These are phyloP conservation scores for Oidium heveae DNA, from an alignment of 2,329 filamentous ascomycete species.

Conservation along the genomic window DNA sequence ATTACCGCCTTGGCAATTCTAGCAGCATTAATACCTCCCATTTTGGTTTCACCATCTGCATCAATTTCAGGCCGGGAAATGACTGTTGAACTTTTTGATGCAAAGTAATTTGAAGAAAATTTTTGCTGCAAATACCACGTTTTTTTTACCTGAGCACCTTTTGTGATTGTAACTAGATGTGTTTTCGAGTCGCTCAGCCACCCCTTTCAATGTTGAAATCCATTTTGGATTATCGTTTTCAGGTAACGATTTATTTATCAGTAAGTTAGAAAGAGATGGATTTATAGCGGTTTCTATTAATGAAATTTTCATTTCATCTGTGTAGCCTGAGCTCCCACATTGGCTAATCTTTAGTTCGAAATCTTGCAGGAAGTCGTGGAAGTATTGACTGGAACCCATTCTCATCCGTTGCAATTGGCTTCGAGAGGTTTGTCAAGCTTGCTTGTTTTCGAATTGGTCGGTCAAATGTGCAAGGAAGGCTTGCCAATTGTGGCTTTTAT, in stretches of 20 bases:
- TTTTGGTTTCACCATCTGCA: too few species aligned
- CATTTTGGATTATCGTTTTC: background rate
- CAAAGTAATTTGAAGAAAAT: too few species aligned
- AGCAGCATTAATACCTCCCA: too few species aligned
- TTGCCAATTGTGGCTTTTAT: background rate
- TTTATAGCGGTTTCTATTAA: background rate
- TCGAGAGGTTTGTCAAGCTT: background rate
- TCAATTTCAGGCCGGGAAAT: background rate
- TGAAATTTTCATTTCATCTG: background rate
- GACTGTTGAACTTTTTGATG: too few species aligned
- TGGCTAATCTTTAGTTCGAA: background rate
- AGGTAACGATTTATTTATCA: background rate
- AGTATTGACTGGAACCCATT: background rate
- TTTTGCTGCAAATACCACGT: too few species aligned
- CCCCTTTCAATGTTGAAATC: too few species aligned
- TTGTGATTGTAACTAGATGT: too few species aligned
- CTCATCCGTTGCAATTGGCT: background rate
- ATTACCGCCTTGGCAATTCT: too few species aligned
- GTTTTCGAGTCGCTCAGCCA: background rate
- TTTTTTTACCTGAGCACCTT: too few species aligned
- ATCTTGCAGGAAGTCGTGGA: background rate
- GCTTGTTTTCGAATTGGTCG: background rate
- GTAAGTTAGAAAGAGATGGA: background rate
- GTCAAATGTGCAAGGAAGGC: background rate
- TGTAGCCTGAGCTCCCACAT: background rate